Conservation (phyloP, 192 early-diverging fungal species). For the Umbelopsis ramanniana region DNA sequence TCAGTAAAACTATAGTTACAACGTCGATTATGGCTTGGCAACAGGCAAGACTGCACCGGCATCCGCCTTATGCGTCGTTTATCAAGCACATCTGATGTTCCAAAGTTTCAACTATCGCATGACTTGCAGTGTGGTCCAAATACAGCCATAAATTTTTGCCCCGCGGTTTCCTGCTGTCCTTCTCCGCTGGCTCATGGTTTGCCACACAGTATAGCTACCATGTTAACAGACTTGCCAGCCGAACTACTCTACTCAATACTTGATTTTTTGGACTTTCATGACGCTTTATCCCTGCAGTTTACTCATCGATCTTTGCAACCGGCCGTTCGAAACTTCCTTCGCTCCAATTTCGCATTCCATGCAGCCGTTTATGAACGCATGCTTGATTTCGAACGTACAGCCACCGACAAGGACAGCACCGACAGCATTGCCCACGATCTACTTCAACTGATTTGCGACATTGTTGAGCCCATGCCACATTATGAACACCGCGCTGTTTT, state of each 20-base stretch:
- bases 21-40: too few relatives aligned
- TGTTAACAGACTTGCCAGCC: slow-evolving; percentile 12
- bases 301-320: background rate
- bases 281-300: background rate
- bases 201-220: background rate
- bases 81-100: too few relatives aligned
- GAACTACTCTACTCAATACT: slow-evolving; percentile 13
- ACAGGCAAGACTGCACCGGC: too few relatives aligned
- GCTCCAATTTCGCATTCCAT: background rate
- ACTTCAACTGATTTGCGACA: slow-evolving; percentile 26
- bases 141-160: too few relatives aligned
- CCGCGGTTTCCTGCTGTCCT: too few relatives aligned
- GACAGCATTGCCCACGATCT: slow-evolving; percentile 4
- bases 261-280: background rate
- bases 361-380: background rate
- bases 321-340: background rate
- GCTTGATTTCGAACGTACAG: background rate
- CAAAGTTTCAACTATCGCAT: too few relatives aligned
- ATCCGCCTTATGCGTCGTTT: too few relatives aligned
- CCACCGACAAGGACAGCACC: background rate
- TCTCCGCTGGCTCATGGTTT: too few relatives aligned
- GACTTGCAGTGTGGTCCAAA: too few relatives aligned
- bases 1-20: too few relatives aligned
- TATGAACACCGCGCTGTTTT: slow-evolving; percentile 33
- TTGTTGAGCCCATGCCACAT: slow-evolving; percentile 19